Percentiles rank a stretch among this genome's conserved stretches.
phyloP scores from a whole-genome alignment of 345 rosid genomes.

The Durio zibethinus region DNA sequence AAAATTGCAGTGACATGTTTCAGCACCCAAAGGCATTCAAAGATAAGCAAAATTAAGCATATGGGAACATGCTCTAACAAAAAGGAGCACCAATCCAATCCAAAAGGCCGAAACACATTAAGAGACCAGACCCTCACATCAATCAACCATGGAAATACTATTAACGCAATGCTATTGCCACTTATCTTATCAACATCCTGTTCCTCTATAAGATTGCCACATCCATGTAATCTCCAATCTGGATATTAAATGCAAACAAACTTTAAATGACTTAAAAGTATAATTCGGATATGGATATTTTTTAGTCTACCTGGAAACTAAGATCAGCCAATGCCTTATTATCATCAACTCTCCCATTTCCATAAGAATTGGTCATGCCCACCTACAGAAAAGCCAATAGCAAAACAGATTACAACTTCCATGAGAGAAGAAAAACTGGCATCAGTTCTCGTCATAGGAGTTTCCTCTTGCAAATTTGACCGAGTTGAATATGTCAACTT shows the following conservation, averaged over 20 bases:
- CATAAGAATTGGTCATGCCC: conserved; percentile 66
- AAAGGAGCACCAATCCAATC: neutral
- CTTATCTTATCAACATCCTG: conserved; percentile 6
- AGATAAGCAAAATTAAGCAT: neutral
- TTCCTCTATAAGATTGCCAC: conserved; percentile 52
- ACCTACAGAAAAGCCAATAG: conserved; percentile 37
- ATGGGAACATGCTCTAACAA: neutral
- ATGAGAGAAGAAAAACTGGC: neutral
- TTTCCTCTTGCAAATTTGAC: neutral
- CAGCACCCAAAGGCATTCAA: neutral
- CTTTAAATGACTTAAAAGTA: neutral
- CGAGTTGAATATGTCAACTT: too few species aligned
- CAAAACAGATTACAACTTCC: too few species aligned
- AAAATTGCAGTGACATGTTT: neutral
- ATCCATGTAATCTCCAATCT: conserved; percentile 93
- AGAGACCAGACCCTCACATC: neutral
- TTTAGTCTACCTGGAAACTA: conserved; percentile 58
- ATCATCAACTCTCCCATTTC: conserved; percentile 59
- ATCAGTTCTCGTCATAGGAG: neutral
- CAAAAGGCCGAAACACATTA: neutral
- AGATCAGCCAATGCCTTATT: conserved; percentile 66
- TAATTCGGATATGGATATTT: neutral
- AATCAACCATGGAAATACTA: neutral
- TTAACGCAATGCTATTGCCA: neutral
- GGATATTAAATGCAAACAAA: conserved; percentile 13